phyloP scores from a whole-genome alignment of 2,329 filamentous ascomycete species.

The Fusarium sp. region DNA sequence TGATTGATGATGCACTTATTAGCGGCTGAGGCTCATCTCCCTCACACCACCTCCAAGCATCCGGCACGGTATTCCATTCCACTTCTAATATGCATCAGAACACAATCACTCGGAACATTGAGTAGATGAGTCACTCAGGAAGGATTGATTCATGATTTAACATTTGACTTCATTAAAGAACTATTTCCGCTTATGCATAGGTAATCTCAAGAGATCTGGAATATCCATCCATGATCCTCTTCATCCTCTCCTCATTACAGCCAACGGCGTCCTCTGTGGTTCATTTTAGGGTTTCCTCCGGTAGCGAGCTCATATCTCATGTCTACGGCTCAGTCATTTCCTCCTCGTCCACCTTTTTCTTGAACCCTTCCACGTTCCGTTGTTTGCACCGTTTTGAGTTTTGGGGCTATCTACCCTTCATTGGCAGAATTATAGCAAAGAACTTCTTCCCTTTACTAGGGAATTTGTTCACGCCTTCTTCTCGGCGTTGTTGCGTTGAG shows the following conservation, averaged over 20 bases:
- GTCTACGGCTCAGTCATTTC: slow-evolving; percentile 39
- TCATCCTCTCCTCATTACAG: slow-evolving; percentile 13
- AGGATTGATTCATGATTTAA: not conserved
- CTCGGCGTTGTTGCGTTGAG: slow-evolving; percentile 14
- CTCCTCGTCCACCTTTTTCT: slow-evolving; percentile 38
- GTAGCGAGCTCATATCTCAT: slow-evolving; percentile 19
- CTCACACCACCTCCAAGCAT: not conserved
- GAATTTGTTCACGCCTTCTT: slow-evolving; percentile 34
- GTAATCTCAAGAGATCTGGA: slow-evolving; percentile 15
- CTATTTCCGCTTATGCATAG: slow-evolving; percentile 29
- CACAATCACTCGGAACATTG: not conserved
- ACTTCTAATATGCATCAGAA: rapidly evolving
- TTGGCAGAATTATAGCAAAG: not conserved
- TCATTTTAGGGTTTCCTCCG: slow-evolving; percentile 14
- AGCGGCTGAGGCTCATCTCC: not conserved
- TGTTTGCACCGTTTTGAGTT: slow-evolving; percentile 6
- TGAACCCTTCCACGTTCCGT: slow-evolving; percentile 27
- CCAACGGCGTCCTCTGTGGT: slow-evolving; percentile 26
- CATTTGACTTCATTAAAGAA: slow-evolving; percentile 25
- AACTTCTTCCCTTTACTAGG: not conserved
- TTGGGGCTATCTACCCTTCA: not conserved
- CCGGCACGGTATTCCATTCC: rapidly evolving
- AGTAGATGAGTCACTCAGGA: rapidly evolving
- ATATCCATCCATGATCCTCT: slow-evolving; percentile 13
- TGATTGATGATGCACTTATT: no score